Evolutionary conservation across 1,284 basidiomycete genomes (phyloP).

Genomic region (Cerioporus squamosus): DNA sequence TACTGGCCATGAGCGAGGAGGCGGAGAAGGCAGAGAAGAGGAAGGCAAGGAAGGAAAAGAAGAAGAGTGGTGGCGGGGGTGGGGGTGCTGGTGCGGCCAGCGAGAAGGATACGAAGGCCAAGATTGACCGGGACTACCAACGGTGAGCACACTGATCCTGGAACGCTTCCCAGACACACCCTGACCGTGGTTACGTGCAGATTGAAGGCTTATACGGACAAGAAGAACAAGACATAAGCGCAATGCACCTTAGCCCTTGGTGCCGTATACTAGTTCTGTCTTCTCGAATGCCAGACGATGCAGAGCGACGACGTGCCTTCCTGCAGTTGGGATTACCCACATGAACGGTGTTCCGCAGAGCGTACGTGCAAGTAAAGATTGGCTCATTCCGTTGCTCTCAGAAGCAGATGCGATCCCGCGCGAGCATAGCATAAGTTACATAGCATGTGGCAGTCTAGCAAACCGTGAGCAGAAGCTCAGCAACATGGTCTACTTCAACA

Average conservation of each 20-base stretch:
- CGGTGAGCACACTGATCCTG: constrained; percentile 32
- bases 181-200: constrained; percentile 32
- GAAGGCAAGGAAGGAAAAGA: constrained; percentile 74
- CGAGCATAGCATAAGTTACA: background rate
- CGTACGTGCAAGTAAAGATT: too few relatives aligned
- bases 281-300: too few relatives aligned
- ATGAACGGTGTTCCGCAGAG: too few relatives aligned
- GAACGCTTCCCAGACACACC: background rate
- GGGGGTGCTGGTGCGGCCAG: constrained; percentile 14
- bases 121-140: constrained; percentile 56
- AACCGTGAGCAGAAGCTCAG: background rate
- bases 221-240: constrained; percentile 33
- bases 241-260: too few relatives aligned
- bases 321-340: too few relatives aligned
- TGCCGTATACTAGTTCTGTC: too few relatives aligned
- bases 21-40: constrained; percentile 66
- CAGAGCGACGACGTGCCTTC: too few relatives aligned
- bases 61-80: constrained; percentile 42
- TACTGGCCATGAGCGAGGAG: constrained; percentile 76
- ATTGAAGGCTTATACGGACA: constrained; percentile 57
- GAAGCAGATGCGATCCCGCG: too few relatives aligned
- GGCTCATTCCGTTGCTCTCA: too few relatives aligned
- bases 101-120: constrained; percentile 42
- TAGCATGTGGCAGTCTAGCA: background rate
- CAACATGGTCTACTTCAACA: constrained; percentile 40